These are phyloP conservation scores for Parathielavia appendiculata DNA, from an alignment of 495 filamentous ascomycete genomes.

Conservation along the genomic window DNA sequence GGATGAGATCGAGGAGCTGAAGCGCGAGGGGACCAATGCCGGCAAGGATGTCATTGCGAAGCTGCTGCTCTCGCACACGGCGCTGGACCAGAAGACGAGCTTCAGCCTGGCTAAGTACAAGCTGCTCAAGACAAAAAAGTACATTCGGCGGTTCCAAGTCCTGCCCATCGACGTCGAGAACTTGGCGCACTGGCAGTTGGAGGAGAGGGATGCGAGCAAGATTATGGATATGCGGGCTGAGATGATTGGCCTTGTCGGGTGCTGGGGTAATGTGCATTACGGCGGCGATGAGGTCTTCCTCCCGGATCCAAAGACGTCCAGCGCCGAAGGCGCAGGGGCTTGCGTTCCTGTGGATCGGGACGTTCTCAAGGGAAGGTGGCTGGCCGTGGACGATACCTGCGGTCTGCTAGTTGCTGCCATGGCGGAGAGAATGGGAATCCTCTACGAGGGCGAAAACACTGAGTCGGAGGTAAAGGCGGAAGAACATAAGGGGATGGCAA, in stretches of 20 bases:
- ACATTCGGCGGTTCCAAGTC: slow-evolving; percentile 77
- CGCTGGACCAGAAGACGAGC: slow-evolving; percentile 86
- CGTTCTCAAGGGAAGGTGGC: slow-evolving; percentile 60
- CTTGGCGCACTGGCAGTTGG: slow-evolving; percentile 66
- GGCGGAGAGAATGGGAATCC: slow-evolving; percentile 86
- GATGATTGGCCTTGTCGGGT: slow-evolving; percentile 60
- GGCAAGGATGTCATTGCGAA: slow-evolving; percentile 86
- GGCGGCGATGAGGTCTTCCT: slow-evolving; percentile 37
- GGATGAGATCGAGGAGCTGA: slow-evolving; percentile 87
- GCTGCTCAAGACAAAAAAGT: slow-evolving; percentile 88
- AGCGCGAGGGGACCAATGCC: slow-evolving; percentile 67
- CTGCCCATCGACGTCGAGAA: slow-evolving; percentile 73
- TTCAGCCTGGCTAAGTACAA: slow-evolving; percentile 95
- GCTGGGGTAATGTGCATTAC: slow-evolving; percentile 51
- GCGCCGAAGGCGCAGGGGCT: slow-evolving; percentile 27
- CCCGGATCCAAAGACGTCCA: slow-evolving; percentile 25
- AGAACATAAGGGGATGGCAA: neutral
- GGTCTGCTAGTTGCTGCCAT: slow-evolving; percentile 81
- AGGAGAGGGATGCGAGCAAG: slow-evolving; percentile 68
- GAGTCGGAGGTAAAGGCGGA: slow-evolving; percentile 4
- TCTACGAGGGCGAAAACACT: slow-evolving; percentile 48
- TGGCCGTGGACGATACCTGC: slow-evolving; percentile 85
- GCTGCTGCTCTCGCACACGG: slow-evolving; percentile 76
- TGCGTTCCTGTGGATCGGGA: slow-evolving; percentile 19
- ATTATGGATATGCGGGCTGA: slow-evolving; percentile 90